phyloP scores from a whole-genome alignment of 306 rosid species.

The Pterocarpus santalinus region DNA sequence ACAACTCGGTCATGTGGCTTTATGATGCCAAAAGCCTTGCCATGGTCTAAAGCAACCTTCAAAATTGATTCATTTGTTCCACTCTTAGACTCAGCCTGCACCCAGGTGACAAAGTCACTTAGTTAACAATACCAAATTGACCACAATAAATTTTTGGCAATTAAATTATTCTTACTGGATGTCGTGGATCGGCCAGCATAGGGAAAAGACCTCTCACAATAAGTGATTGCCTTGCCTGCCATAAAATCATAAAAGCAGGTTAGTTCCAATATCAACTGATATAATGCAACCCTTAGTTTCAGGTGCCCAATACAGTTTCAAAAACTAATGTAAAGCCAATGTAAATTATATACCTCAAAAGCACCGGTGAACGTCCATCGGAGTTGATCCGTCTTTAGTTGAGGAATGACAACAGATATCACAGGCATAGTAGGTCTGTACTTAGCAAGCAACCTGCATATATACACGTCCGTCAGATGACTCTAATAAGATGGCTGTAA shows the following conservation, averaged over 20 bases:
- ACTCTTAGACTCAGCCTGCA: conserved; percentile 79
- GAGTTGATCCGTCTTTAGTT: conserved; percentile 81
- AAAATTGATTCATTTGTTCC: conserved; percentile 89
- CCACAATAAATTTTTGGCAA: neutral
- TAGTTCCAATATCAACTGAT: conserved; percentile 23
- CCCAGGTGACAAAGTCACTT: conserved; percentile 24
- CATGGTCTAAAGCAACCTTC: conserved; percentile 92
- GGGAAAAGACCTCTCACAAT: conserved; percentile 96
- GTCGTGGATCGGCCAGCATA: conserved; percentile 95
- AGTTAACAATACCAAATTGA: conserved; percentile 6
- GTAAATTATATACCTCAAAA: conserved; percentile 71
- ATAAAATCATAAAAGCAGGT: conserved; percentile 25
- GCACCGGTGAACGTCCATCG: conserved; percentile 93
- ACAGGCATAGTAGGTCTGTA: conserved; percentile 96
- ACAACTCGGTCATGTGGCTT: conserved; percentile 92
- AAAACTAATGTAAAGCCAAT: neutral
- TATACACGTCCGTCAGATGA: conserved; percentile 12
- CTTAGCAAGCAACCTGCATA: conserved; percentile 83
- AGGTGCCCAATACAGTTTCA: too few species aligned
- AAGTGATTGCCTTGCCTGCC: conserved; percentile 97
- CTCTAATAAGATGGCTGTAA: neutral
- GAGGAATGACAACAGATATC: conserved; percentile 86
- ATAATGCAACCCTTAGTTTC: conserved; percentile 27
- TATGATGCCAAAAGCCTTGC: conserved; percentile 79
- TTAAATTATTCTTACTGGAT: conserved; percentile 74